Evolutionary conservation across 306 rosid species (phyloP), one percentile per base, ranked within the genome.

Genomic region (Hippophae gyantsensis): DNA sequence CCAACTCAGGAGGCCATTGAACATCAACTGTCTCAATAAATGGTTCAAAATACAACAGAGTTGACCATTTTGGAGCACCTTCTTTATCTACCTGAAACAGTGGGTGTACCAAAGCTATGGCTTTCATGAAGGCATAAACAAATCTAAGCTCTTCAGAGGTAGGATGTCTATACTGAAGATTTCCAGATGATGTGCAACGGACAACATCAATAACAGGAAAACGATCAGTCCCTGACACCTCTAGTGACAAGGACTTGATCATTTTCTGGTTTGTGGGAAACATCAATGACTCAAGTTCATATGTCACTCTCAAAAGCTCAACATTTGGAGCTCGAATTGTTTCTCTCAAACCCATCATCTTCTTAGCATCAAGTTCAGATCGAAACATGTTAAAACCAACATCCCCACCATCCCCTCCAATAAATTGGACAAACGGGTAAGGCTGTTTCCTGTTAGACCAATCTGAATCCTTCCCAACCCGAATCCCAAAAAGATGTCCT

Each of bases 391-490:
- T 43, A 49, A 85, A 73, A 7, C 89, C 86, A 43, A 73, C 43
- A 69, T 82, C 86, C 57, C 89, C 94, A 44, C 86, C 86, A 80
- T 85, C 89, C 46, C 86, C 89, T 70, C 94, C 94, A 66, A 85
- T 38, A 71, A 82, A 82, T 69, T 85, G 89, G 43, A 69, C 81
- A 69, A 84, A 75, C 1, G 83, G 69, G 57, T 79, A 85, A 25
- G 70, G 86, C 55, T 82, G 89, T 64, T 85, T 82, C 86, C 75
- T 85, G 14, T 72, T 74, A 11, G 74, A 48, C 89, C 89, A 82
- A 62, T 82, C 94, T 0, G 75, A 73, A 75, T 85, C 84, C 9
- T 73, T 82, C 63, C 94, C 94, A 47, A 82, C 84, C 69, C 79
- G 73, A n/a, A 85, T 8, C 5, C 89, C 84, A 32, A 82, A 82